Conservation (phyloP, 1,139 yeast species). For the Kodamaea ohmeri region DNA sequence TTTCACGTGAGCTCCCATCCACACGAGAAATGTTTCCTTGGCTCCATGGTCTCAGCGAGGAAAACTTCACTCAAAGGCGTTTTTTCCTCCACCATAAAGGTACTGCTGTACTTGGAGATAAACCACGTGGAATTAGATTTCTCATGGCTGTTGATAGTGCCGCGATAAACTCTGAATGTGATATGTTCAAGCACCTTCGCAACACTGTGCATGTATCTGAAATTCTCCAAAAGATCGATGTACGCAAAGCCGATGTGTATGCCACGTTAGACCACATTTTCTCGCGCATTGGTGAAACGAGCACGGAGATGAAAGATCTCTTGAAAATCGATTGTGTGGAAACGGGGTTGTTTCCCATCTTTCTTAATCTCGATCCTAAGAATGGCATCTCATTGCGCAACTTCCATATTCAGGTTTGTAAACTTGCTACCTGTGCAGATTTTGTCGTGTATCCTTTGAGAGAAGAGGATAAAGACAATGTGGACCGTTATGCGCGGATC, state of each 20-base stretch:
- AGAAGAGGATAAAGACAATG: constrained; percentile 3
- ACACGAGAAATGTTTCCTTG: constrained; percentile 80
- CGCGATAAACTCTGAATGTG: not conserved
- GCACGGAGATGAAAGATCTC: constrained; percentile 16
- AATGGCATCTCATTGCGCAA: constrained; percentile 70
- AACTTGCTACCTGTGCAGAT: constrained; percentile 66
- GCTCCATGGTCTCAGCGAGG: constrained; percentile 72
- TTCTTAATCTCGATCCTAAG: constrained; percentile 59
- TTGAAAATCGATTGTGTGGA: constrained; percentile 44
- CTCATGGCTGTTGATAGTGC: constrained; percentile 47
- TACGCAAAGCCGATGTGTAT: constrained; percentile 34
- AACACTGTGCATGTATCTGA: constrained; percentile 65
- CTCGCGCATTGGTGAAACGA: constrained; percentile 13
- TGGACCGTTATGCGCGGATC: constrained; percentile 43
- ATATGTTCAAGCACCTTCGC: constrained; percentile 31
- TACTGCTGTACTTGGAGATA: constrained; percentile 8
- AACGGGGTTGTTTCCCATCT: constrained; percentile 49
- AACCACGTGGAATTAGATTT: constrained; percentile 32
- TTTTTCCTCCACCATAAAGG: constrained; percentile 35
- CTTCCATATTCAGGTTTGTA: constrained; percentile 74
- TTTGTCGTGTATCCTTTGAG: constrained; percentile 50
- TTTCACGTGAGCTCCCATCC: constrained; percentile 58
- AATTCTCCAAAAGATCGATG: constrained; percentile 50
- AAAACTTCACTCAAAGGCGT: constrained; percentile 49
- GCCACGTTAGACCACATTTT: constrained; percentile 23